Evolutionary conservation across 345 rosid species (phyloP), one percentile per base, ranked within the genome.

Genomic region (Pistacia atlantica): DNA sequence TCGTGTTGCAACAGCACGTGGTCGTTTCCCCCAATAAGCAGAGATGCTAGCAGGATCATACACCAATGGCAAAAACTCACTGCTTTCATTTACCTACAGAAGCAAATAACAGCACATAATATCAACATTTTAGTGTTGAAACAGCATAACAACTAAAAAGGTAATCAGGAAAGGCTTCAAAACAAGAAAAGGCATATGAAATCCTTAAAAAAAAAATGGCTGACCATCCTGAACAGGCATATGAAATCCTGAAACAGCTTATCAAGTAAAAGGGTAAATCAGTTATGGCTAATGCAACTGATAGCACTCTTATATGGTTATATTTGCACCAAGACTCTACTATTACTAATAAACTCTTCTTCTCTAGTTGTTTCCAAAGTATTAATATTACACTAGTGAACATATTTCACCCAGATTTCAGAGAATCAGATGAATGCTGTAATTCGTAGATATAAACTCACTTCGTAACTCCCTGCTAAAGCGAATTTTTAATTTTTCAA

Each of bases 21-120:
- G 98, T 3, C 98, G 90, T 79, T 90, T 95, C n/a, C 98, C 99
- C 99, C 99, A 95, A 37, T 92, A 93, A 18, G 88, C 90, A 72
- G 98, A 81, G 67, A 95, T 95, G 83, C 82, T 93, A 72, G 85
- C 92, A 67, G 99, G 98, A 72, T 93, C 99, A 81, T 95, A 95
- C 18, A 86, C 98, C 88, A 89, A 60, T 28, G 99, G 99, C 64
- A 95, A 88, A 83, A 90, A 93, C 86, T 95, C 94, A 79, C 94
- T 90, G 87, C 93, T 91, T 81, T 90, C 99, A 77, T 93, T 96
- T 46, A 93, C 89, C 99, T 92, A 74, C 42, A 42, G 62, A 56
- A 49, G 17, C 70, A 7, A 73, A 61, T 42, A 33, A 58, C 49
- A 51, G 38, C 65, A 64, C 38, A 46, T 31, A 31, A 31, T 1